Base-by-base conservation (phyloP, 2,329 filamentous ascomycete genomes). In the Phialemonium atrogriseum region DNA sequence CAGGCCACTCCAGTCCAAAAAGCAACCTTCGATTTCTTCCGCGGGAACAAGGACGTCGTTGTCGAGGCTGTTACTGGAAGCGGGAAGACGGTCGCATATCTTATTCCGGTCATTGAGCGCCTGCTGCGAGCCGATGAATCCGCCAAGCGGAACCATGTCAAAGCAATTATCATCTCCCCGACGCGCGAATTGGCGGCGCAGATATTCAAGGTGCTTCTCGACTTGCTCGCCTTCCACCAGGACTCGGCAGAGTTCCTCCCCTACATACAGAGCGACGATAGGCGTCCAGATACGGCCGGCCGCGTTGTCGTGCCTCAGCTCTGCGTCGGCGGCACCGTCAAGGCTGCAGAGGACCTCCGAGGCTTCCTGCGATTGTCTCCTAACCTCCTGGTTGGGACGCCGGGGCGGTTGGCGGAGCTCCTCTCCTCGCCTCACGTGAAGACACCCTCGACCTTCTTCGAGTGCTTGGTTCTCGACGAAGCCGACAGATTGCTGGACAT, bases 151-250 rank as follows among this genome's bases (percentile, higher is more conserved):
- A 82, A 94, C 55, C 85, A 96, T 54, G 73, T 98, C 37, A 84
- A 81, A 37, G 86, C 84, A 42, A 91, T 98, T 41, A 79, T 98
- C 46, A 79, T 98, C 38, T 89, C 88, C 11, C 91, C 91, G 1
- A 98, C 86, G 2, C 78, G 91, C 58, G 91, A 98, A 59, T 70
- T 98, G 30, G 89, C 91, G 2, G 77, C 77, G 1, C 91, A 98
- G 55, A 96, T 96, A 33, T 76, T 94, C 51, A 72, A 80, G 30
- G 87, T 95, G 2, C 68, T 95, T 5, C 51, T 76, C 1, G 82
- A 78, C 0, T 62, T 98, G 16, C 64, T 96, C 20, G 73, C 77
- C 20, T 96, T 95, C 48, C 91, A 98, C 55, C 68, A 70, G 20
- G 73, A 83, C 1, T 94, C 88, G 2, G 77, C 84, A 32, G 77